Conservation (phyloP, 768 basidiomycete genomes). For the Kwoniella dejecticola region DNA sequence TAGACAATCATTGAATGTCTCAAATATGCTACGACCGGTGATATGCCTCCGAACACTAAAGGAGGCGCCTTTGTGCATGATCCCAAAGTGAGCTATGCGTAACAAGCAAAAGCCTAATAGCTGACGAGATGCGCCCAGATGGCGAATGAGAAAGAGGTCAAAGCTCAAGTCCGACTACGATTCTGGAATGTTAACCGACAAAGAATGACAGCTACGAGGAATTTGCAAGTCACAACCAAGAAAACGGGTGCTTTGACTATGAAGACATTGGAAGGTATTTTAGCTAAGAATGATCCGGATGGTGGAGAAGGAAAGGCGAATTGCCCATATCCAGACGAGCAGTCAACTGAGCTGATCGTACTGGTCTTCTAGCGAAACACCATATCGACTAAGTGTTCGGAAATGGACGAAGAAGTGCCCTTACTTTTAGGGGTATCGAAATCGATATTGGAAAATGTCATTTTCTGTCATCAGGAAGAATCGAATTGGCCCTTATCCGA, state of each 20-base stretch:
- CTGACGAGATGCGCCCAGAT: constrained; percentile 59
- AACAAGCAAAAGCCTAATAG: neutral
- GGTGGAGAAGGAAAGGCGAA: constrained; percentile 74
- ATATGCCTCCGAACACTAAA: constrained; percentile 94
- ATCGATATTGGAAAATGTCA: constrained; percentile 97
- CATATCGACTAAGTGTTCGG: constrained; percentile 96
- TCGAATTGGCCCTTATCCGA: constrained; percentile 97
- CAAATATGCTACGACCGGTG: constrained; percentile 97
- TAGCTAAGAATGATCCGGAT: constrained; percentile 71
- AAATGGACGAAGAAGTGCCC: constrained; percentile 93
- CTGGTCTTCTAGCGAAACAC: constrained; percentile 66
- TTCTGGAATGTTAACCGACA: constrained; percentile 87
- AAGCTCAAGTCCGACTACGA: constrained; percentile 93
- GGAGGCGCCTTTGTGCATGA: constrained; percentile 99
- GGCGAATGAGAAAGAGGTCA: constrained; percentile 98
- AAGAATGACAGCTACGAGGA: constrained; percentile 85
- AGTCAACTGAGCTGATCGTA: neutral
- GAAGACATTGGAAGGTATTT: constrained; percentile 94
- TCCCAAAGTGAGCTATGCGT: constrained; percentile 64
- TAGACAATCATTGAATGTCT: constrained; percentile 95
- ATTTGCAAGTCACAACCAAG: constrained; percentile 88
- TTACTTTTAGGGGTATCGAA: constrained; percentile 91
- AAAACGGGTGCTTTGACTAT: constrained; percentile 84
- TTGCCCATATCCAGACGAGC: constrained; percentile 5
- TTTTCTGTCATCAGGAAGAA: constrained; percentile 99